Percentiles rank a stretch among this genome's conserved stretches.
phyloP scores from a whole-genome alignment of 495 filamentous ascomycete genomes.

The Tuber borchii region DNA sequence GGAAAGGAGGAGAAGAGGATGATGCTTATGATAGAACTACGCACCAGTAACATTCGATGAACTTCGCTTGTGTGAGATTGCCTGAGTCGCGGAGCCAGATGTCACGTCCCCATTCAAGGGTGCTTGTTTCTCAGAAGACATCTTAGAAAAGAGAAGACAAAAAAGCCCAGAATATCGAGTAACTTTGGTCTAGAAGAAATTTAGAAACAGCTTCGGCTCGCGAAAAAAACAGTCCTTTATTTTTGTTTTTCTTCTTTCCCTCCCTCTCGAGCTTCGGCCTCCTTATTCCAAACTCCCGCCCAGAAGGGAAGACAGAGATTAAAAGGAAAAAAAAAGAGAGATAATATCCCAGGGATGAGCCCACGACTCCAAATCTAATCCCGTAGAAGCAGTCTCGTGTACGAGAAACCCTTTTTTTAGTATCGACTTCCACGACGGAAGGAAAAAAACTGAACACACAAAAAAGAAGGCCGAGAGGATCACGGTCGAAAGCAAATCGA shows the following conservation, averaged over 20 bases:
- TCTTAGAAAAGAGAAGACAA: slow-evolving; percentile 30
- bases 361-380: slow-evolving; percentile 22
- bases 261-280: slow-evolving; percentile 15
- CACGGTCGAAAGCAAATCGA: slow-evolving; percentile 26
- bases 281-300: slow-evolving; percentile 35
- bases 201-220: slow-evolving; percentile 30
- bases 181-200: slow-evolving; percentile 9
- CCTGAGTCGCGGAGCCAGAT: not conserved
- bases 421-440: not conserved
- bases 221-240: slow-evolving; percentile 27
- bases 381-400: slow-evolving; percentile 26
- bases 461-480: slow-evolving; percentile 26
- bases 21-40: slow-evolving; percentile 11
- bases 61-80: slow-evolving; percentile 32
- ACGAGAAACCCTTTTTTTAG: slow-evolving; percentile 16
- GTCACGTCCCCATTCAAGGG: slow-evolving; percentile 30
- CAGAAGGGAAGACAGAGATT: slow-evolving; percentile 32
- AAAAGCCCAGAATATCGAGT: slow-evolving; percentile 12
- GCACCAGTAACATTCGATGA: slow-evolving; percentile 32
- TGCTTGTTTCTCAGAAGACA: slow-evolving; percentile 31
- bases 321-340: slow-evolving; percentile 31
- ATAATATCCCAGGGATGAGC: slow-evolving; percentile 29
- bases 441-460: slow-evolving; percentile 13
- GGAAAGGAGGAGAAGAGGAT: slow-evolving; percentile 9
- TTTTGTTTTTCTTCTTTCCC: slow-evolving; percentile 19